Evolutionary conservation across 164 flowering plant species (phyloP).

Genomic region (Magnolia officinalis): DNA sequence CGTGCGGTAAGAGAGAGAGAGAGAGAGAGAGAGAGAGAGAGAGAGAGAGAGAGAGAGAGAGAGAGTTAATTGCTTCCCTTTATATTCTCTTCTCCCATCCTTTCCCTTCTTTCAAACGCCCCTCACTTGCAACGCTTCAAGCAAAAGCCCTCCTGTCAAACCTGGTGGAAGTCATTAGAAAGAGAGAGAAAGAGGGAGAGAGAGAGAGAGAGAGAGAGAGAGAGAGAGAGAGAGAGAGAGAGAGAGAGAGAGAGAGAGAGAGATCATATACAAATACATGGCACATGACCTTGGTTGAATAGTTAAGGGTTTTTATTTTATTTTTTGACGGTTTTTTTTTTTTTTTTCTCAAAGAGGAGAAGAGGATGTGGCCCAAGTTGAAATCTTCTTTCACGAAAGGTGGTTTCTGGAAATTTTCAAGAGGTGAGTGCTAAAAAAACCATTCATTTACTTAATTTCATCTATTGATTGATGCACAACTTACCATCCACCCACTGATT

Average conservation of each 20-base stretch:
- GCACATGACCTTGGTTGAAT: background rate
- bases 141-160: too few species aligned
- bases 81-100: background rate
- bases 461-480: background rate
- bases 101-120: background rate
- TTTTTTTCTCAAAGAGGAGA: background rate
- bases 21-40: background rate
- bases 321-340: background rate
- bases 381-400: slow-evolving; percentile 1
- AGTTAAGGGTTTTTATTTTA: background rate
- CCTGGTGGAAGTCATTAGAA: background rate
- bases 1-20: background rate
- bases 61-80: background rate
- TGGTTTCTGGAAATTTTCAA: background rate
- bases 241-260: background rate
- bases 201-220: background rate
- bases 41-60: background rate
- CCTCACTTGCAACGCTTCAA: background rate
- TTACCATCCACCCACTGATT: too few species aligned
- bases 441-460: background rate
- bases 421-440: background rate
- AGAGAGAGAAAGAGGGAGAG: background rate
- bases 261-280: background rate
- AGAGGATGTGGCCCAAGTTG: slow-evolving; percentile 7
- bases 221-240: background rate